phyloP scores from a whole-genome alignment of 1,139 yeast genomes.

The Yamadazyma mexicana region DNA sequence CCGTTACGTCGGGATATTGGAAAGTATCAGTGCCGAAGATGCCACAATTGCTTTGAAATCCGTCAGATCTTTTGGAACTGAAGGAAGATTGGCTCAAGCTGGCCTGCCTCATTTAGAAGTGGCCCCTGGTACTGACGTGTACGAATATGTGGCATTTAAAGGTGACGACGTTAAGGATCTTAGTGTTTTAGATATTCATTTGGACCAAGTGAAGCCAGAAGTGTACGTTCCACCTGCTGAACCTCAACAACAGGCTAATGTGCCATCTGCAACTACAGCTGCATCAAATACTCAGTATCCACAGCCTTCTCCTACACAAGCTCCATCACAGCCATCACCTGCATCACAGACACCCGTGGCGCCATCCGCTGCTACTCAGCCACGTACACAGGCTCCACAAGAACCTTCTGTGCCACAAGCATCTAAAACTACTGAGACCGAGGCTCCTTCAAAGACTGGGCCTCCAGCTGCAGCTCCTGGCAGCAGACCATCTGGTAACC shows the following conservation, averaged over 20 bases:
- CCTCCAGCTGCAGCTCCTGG: constrained; percentile 9
- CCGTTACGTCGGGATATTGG: constrained; percentile 84
- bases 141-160: constrained; percentile 80
- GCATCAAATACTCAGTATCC: constrained; percentile 5
- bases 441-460: constrained; percentile 11
- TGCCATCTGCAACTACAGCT: constrained; percentile 2
- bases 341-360: constrained; percentile 11
- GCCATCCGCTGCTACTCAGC: constrained; percentile 11
- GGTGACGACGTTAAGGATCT: constrained; percentile 93
- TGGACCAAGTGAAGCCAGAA: constrained; percentile 52
- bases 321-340: constrained; percentile 11
- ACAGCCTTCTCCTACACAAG: constrained; percentile 10
- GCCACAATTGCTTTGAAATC: constrained; percentile 85
- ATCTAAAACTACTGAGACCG: constrained; percentile 9
- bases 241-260: constrained; percentile 5
- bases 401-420: constrained; percentile 10
- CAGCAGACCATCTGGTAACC: constrained; percentile 7
- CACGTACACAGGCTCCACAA: constrained; percentile 12
- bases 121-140: constrained; percentile 69
- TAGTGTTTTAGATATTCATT: constrained; percentile 71
- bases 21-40: constrained; percentile 84
- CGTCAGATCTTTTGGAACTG: constrained; percentile 90
- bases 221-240: constrained; percentile 8
- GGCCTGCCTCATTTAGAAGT: constrained; percentile 73
- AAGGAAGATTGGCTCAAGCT: constrained; percentile 66